Percentiles rank a stretch among this genome's conserved stretches.
Conservation (phyloP, 148 eudicot genomes). For the Dianthus caryophyllus region DNA sequence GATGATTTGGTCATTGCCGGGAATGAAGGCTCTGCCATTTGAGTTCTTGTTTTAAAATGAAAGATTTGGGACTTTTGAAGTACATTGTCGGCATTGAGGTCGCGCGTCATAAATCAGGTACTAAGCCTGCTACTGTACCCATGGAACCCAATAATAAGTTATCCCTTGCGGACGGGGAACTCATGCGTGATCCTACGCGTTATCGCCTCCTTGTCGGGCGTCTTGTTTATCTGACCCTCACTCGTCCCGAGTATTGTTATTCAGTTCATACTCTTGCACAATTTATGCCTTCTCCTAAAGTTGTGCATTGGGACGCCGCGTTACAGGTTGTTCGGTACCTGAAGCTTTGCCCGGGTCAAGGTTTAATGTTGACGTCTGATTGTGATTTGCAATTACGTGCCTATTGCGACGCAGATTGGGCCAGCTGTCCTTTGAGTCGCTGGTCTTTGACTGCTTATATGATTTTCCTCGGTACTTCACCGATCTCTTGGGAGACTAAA, state of each 20-base stretch:
- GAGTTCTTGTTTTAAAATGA: background rate
- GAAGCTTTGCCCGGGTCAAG: too few relatives aligned
- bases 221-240: too few relatives aligned
- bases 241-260: too few relatives aligned
- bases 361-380: too few relatives aligned
- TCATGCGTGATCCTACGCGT: too few relatives aligned
- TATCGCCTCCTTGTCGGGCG: too few relatives aligned
- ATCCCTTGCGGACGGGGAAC: background rate
- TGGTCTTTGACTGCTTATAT: background rate
- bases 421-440: background rate
- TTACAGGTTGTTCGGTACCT: too few relatives aligned
- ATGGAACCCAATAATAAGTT: background rate
- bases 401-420: background rate
- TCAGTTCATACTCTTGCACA: too few relatives aligned
- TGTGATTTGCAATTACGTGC: too few relatives aligned
- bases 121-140: background rate
- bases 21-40: background rate
- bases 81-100: background rate
- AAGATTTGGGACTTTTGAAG: background rate
- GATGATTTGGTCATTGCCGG: background rate
- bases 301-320: too few relatives aligned
- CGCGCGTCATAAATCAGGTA: too few relatives aligned
- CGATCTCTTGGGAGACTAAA: background rate
- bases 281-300: too few relatives aligned
- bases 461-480: background rate